Base-by-base conservation (phyloP, 1,284 basidiomycete genomes). In the Tylopilus sp. region DNA sequence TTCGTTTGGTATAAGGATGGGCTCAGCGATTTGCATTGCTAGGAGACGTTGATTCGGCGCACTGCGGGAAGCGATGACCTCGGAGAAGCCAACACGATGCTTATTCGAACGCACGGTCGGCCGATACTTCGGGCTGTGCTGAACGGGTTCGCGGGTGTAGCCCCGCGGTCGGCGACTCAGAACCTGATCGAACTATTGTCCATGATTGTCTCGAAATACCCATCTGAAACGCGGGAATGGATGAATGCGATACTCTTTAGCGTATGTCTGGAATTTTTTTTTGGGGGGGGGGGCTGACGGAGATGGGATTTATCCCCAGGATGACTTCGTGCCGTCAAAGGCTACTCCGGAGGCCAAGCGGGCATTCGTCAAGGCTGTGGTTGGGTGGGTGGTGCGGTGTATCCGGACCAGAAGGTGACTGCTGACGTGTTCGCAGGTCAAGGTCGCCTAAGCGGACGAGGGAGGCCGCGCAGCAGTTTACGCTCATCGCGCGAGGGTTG, bases 181-280 rank as follows among this genome's bases (percentile, higher is more conserved):
- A 94, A 94, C 62, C 72, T 94, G 21, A 85, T 90, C 7, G 91
- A 93, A 58, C 68, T 94, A 30, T 70, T 94, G 38, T 81, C 83
- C 5, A 78, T 76, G 26, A 66, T 93, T 35, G 72, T 83, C 30
- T 75, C 74, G 9, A 75, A 85, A 36, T 73, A 76, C 56, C 77
- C 74, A 12, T 70, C 68, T 35, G 78, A 77, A 60, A 80, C 75
- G 66, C 75, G 70, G 63, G 71, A 57, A 15, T 94, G 91, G 91
- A 81, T 91, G 64, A 73, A 77, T 29, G 79, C 81, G 42, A 78
- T 91, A 20, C 64, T 94, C 24, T 81, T 81, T 56, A 74, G 39
- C 15, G 28, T 63, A 17, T 18, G 38, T 42, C 8, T 6, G 3
- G 26, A 7, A 20, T 6, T 26, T 14, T 4, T 17, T 6, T 33